Percentiles rank a stretch among this genome's conserved stretches.
These are phyloP conservation scores for Pharnaceum exiguum DNA, from an alignment of 148 eudicot species.

Conservation along the genomic window DNA sequence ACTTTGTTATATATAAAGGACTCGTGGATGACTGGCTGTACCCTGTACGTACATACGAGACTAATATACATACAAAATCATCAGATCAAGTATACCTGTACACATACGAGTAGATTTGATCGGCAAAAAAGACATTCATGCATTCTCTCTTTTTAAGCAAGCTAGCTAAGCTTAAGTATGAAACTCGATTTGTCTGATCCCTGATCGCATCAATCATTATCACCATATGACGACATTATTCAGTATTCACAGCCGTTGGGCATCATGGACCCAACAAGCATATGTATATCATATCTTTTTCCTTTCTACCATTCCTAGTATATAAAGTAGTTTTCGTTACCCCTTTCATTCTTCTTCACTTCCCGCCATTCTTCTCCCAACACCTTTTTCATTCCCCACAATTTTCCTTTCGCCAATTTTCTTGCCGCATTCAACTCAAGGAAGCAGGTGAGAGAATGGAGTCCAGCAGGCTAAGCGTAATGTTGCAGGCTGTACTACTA, in stretches of 20 bases:
- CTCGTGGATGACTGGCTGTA: no score
- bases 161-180: no score
- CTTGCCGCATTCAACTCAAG: background rate
- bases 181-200: background rate
- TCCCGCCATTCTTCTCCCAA: constrained; percentile 11
- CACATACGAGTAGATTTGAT: no score
- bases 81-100: no score
- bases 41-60: no score
- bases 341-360: background rate
- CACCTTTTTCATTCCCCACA: background rate
- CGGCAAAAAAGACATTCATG: no score
- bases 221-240: background rate
- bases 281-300: background rate
- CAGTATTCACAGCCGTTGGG: background rate
- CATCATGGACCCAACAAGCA: background rate
- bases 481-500: background rate
- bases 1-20: no score
- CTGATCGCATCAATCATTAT: constrained; percentile 1
- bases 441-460: background rate
- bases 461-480: background rate
- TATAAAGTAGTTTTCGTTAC: background rate
- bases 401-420: background rate
- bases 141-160: no score
- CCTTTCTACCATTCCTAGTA: background rate
- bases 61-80: no score